Percentiles rank a stretch among this genome's conserved stretches.
phyloP scores from a whole-genome alignment of 176 grass and related monocot species.

The Alopecurus myosuroides region DNA sequence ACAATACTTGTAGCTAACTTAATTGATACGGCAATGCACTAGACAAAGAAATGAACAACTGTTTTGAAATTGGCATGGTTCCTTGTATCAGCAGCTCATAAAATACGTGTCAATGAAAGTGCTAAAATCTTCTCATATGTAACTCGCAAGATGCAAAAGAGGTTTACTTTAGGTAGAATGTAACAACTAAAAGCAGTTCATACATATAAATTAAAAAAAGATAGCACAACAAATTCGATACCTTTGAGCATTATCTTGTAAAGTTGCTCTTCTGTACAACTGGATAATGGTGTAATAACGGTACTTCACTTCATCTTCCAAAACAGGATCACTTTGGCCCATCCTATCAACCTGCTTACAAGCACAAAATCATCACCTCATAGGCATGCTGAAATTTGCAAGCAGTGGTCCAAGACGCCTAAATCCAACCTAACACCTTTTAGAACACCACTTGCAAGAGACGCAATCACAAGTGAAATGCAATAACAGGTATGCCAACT shows the following conservation, averaged over 20 bases:
- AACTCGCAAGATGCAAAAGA: background rate
- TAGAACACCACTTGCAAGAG: background rate
- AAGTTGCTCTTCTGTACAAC: conserved; percentile 86
- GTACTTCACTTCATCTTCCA: conserved; percentile 99
- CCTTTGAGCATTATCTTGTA: conserved; percentile 99
- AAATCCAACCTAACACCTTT: background rate
- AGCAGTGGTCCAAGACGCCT: background rate
- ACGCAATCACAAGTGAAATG: background rate
- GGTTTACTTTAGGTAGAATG: background rate
- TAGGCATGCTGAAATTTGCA: background rate
- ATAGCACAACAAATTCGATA: background rate
- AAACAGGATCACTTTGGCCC: conserved; percentile 67
- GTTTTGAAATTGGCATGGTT: background rate
- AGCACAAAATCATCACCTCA: conserved; percentile 8
- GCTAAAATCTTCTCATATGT: conserved; percentile 1
- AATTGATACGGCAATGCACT: background rate
- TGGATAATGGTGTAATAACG: conserved; percentile 95
- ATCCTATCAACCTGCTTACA: conserved; percentile 71
- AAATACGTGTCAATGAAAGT: background rate
- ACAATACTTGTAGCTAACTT: background rate
- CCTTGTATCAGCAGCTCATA: background rate
- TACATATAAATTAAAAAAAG: background rate
- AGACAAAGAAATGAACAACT: background rate
- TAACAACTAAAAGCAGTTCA: background rate
- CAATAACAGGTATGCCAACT: background rate